These are phyloP conservation scores for Haplographium delicatum DNA, from an alignment of 495 filamentous ascomycete species.

Conservation along the genomic window DNA sequence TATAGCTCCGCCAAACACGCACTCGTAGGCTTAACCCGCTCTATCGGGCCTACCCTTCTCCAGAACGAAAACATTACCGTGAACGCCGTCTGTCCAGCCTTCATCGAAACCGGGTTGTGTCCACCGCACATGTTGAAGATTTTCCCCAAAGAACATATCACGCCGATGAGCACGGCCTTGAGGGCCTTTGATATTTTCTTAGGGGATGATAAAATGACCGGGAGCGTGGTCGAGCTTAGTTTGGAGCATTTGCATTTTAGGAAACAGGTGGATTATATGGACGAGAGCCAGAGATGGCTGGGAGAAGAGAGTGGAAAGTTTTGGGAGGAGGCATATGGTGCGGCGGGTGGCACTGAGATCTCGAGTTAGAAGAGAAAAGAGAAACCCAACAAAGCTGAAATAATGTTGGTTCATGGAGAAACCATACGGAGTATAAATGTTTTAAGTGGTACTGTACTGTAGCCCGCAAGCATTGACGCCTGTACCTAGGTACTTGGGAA, in stretches of 20 bases:
- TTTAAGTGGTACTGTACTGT: too few relatives aligned
- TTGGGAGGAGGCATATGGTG: background rate
- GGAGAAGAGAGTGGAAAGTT: background rate
- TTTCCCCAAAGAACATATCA: slow-evolving; percentile 35
- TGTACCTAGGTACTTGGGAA: too few relatives aligned
- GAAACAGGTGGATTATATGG: slow-evolving; percentile 15
- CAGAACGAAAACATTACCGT: slow-evolving; percentile 30
- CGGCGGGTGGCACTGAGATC: too few relatives aligned
- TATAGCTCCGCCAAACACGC: background rate
- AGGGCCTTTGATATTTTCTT: slow-evolving; percentile 29
- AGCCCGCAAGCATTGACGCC: too few relatives aligned
- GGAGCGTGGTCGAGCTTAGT: slow-evolving; percentile 20
- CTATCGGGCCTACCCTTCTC: slow-evolving; percentile 20
- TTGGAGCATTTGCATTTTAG: slow-evolving; percentile 22
- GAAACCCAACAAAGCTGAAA: too few relatives aligned
- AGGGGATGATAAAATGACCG: slow-evolving; percentile 20
- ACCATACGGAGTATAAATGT: too few relatives aligned
- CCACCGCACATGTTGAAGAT: slow-evolving; percentile 31
- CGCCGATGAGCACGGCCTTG: slow-evolving; percentile 34
- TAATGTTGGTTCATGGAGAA: too few relatives aligned
- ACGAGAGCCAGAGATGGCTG: slow-evolving; percentile 9
- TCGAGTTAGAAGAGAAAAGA: too few relatives aligned
- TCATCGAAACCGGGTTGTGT: slow-evolving; percentile 31
- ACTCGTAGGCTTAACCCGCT: slow-evolving; percentile 25
- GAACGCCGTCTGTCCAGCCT: slow-evolving; percentile 36